These are phyloP conservation scores for Pseudoperonospora humuli DNA, from an alignment of 352 stramenopile species.

Conservation along the genomic window DNA sequence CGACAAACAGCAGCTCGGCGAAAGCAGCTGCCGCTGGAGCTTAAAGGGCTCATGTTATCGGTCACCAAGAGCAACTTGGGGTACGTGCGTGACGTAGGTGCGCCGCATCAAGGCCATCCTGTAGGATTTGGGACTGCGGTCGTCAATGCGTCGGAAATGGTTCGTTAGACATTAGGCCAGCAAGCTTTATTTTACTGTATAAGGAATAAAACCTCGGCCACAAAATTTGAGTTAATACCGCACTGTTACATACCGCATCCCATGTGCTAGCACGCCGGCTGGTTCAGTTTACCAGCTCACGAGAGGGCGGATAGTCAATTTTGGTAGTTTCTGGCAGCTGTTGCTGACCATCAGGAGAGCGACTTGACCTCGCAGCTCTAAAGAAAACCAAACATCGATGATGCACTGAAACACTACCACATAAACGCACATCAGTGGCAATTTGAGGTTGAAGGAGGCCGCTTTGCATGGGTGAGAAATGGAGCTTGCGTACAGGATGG, in stretches of 20 bases:
- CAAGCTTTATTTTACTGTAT: conserved; percentile 26
- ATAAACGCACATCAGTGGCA: background rate
- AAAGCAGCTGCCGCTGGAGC: conserved; percentile 15
- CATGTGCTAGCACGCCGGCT: conserved; percentile 17
- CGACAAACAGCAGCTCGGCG: conserved; percentile 14
- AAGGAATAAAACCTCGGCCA: no score
- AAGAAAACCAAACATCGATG: conserved; percentile 6
- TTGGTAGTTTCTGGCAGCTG: conserved; percentile 27
- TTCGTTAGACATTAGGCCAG: conserved; percentile 16
- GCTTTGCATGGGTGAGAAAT: conserved; percentile 12
- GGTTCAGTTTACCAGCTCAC: conserved; percentile 17
- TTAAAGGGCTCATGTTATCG: conserved; percentile 22
- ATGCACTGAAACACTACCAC: background rate
- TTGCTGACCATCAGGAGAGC: conserved; percentile 7
- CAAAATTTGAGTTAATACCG: no score
- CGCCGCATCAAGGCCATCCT: conserved; percentile 10
- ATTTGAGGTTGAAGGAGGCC: conserved; percentile 14
- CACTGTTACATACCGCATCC: conserved; percentile 6
- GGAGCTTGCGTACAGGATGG: conserved; percentile 25
- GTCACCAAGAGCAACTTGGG: conserved; percentile 12
- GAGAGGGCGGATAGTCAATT: conserved; percentile 15
- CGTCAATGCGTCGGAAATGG: conserved; percentile 9
- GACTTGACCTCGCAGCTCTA: conserved; percentile 7
- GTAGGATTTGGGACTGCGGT: conserved; percentile 10
- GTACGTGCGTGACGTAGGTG: conserved; percentile 24